Evolutionary conservation across 345 rosid genomes (phyloP).

Genomic region (Brassica nigra): DNA sequence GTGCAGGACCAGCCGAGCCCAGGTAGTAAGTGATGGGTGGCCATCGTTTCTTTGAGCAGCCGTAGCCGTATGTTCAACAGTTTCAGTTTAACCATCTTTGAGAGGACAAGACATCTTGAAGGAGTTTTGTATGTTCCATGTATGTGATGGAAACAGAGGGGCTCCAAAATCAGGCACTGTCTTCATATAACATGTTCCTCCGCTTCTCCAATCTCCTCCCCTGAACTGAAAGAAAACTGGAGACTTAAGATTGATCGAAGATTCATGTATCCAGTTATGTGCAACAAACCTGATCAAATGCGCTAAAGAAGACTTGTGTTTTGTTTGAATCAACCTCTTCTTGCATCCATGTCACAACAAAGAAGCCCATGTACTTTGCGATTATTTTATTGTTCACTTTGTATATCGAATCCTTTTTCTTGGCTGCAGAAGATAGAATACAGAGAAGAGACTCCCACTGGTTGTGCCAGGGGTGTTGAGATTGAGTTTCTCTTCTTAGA

Average conservation of each 20-base stretch:
- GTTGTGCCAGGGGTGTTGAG: no score
- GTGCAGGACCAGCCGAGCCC: conserved; percentile 59
- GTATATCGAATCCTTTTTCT: conserved; percentile 57
- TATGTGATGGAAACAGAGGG: conserved; percentile 48
- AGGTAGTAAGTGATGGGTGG: conserved; percentile 79
- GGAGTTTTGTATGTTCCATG: conserved; percentile 50
- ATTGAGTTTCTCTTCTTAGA: no score
- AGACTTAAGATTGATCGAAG: neutral
- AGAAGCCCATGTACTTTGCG: conserved; percentile 81
- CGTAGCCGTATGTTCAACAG: conserved; percentile 74
- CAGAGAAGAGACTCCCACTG: conserved; percentile 95
- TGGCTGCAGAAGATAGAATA: conserved; percentile 69
- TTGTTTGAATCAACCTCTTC: conserved; percentile 63
- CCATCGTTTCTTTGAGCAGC: conserved; percentile 79
- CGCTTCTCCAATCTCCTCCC: conserved; percentile 90
- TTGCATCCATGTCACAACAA: conserved; percentile 66
- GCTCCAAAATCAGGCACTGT: conserved; percentile 69
- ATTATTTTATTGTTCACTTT: conserved; percentile 89
- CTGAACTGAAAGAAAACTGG: conserved; percentile 39
- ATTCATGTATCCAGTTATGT: neutral
- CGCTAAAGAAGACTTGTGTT: conserved; percentile 80
- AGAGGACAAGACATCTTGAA: conserved; percentile 49
- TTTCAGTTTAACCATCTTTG: conserved; percentile 34
- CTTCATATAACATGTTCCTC: conserved; percentile 85
- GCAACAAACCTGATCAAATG: conserved; percentile 75